These are phyloP conservation scores for Acacia pycnantha DNA, from an alignment of 331 rosid genomes.

Conservation along the genomic window DNA sequence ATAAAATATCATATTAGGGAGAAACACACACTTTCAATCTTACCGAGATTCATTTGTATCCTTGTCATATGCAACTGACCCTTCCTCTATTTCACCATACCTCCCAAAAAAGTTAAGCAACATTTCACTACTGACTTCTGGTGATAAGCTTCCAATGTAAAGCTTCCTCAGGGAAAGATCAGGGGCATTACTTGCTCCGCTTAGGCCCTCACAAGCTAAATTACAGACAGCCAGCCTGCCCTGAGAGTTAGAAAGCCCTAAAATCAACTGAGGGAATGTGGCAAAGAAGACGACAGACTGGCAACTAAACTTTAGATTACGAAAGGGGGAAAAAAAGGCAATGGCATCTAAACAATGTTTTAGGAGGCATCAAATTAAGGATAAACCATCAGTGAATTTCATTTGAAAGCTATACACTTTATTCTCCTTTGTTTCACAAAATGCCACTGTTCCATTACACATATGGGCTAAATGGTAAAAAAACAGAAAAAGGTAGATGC, in stretches of 20 bases:
- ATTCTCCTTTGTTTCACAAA: not conserved
- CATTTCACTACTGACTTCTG: conserved; percentile 68
- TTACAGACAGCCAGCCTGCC: conserved; percentile 75
- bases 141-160: conserved; percentile 73
- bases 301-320: not conserved
- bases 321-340: not conserved
- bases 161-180: conserved; percentile 81
- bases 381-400: not conserved
- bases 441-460: not conserved
- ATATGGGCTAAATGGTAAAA: not conserved
- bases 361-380: not conserved
- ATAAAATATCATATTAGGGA: not conserved
- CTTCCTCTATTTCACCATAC: conserved; percentile 85
- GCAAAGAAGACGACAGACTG: conserved; percentile 14
- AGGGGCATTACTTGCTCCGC: conserved; percentile 57
- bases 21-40: conserved; percentile 11
- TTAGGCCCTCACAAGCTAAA: conserved; percentile 69
- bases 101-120: conserved; percentile 56
- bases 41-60: conserved; percentile 73
- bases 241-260: conserved; percentile 36
- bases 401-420: not conserved
- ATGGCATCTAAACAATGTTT: not conserved
- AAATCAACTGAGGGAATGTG: conserved; percentile 14
- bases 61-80: conserved; percentile 78
- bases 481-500: not conserved